phyloP scores from a whole-genome alignment of 768 basidiomycete genomes.

The Tremella mesenterica region DNA sequence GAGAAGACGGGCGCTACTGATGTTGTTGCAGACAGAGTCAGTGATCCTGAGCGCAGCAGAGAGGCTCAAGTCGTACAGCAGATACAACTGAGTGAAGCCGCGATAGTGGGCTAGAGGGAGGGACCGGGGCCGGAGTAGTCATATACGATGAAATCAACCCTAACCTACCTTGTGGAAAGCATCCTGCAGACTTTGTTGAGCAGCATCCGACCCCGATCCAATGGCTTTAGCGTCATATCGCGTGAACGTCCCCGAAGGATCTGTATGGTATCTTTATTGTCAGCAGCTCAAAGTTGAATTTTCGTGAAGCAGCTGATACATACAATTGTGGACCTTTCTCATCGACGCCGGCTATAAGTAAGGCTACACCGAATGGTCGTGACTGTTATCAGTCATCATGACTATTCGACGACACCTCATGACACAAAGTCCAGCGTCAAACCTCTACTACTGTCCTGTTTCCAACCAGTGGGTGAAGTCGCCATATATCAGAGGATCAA shows the following conservation, averaged over 20 bases:
- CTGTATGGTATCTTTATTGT: conserved; percentile 74
- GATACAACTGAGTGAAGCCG: too few species aligned
- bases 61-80: too few species aligned
- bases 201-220: conserved; percentile 94
- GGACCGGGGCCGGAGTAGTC: too few species aligned
- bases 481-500: not conserved
- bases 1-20: too few species aligned
- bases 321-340: conserved; percentile 92
- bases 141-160: not conserved
- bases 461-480: too few species aligned
- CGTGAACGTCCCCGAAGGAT: conserved; percentile 95
- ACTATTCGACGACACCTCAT: not conserved
- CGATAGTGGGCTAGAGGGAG: too few species aligned
- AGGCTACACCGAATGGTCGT: conserved; percentile 93
- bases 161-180: conserved; percentile 80
- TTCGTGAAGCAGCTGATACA: conserved; percentile 41
- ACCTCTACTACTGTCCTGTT: too few species aligned
- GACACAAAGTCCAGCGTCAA: too few species aligned
- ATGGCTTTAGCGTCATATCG: conserved; percentile 98
- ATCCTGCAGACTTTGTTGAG: conserved; percentile 92
- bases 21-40: too few species aligned
- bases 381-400: conserved; percentile 51
- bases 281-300: not conserved
- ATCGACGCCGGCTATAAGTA: conserved; percentile 94
- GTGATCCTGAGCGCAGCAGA: too few species aligned